Conservation (phyloP, 78 protist species). For the Blattamonas nauphoetae region DNA sequence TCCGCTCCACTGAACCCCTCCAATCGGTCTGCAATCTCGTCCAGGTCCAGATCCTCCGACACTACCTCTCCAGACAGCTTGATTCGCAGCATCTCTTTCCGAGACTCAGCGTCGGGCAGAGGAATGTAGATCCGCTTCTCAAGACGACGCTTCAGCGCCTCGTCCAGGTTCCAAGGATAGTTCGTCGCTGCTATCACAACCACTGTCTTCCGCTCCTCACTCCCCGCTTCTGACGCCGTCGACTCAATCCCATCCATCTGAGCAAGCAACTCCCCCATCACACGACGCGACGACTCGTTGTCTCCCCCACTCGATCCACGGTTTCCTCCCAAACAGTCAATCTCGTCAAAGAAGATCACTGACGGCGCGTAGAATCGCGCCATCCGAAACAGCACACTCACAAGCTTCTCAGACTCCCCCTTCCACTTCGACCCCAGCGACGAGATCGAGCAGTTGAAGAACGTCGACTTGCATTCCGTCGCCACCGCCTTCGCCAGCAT, state of each 20-base stretch:
- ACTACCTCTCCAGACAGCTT: too few relatives aligned
- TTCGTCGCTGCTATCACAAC: background rate
- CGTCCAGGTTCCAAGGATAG: background rate
- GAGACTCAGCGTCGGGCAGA: background rate
- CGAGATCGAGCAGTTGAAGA: slow-evolving; percentile 5
- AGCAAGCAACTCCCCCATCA: background rate
- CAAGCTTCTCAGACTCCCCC: slow-evolving; percentile 26
- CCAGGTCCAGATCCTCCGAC: slow-evolving; percentile 17
- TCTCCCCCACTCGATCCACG: background rate
- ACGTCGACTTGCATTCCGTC: slow-evolving; percentile 3
- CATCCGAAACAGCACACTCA: slow-evolving; percentile 21
- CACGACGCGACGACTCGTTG: slow-evolving; percentile 1
- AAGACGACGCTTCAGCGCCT: background rate
- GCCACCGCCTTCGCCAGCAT: slow-evolving; percentile 26
- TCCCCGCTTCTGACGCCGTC: too few relatives aligned
- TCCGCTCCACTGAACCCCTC: slow-evolving; percentile 59
- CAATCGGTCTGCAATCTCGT: background rate
- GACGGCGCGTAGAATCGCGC: slow-evolving; percentile 26
- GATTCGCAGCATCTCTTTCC: background rate
- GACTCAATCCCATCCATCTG: slow-evolving; percentile 29
- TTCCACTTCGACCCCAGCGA: slow-evolving; percentile 17
- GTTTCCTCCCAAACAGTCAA: slow-evolving; percentile 14
- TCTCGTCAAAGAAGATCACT: slow-evolving; percentile 32
- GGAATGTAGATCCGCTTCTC: background rate
- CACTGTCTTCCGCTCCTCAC: background rate